Conservation (phyloP, 2,329 filamentous ascomycete species). For the Eutypa lata region DNA sequence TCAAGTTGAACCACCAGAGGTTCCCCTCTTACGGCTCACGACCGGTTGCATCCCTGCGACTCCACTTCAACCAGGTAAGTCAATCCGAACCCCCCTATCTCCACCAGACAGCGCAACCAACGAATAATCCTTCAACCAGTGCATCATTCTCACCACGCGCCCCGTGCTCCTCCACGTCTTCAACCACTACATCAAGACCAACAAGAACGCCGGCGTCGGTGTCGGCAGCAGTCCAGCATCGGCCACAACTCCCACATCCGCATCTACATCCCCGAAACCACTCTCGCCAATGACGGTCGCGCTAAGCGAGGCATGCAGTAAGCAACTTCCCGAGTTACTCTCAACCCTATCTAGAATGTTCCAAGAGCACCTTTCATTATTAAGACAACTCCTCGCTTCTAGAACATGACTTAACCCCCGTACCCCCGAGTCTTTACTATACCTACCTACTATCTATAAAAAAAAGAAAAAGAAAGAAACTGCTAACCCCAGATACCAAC, state of each 20-base stretch:
- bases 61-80: conserved; percentile 17
- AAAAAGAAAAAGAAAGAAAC: too few relatives aligned
- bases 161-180: conserved; percentile 16
- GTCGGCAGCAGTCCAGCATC: too few relatives aligned
- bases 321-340: too few relatives aligned
- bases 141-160: conserved; percentile 16
- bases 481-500: too few relatives aligned
- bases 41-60: conserved; percentile 13
- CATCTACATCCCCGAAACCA: not conserved
- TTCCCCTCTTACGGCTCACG: conserved; percentile 14
- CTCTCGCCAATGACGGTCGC: conserved; percentile 27
- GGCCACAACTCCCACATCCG: too few relatives aligned
- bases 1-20: conserved; percentile 24
- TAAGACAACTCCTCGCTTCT: too few relatives aligned
- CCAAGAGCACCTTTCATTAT: too few relatives aligned
- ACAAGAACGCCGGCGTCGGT: too few relatives aligned
- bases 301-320: conserved; percentile 27
- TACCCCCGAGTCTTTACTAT: too few relatives aligned
- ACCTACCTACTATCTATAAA: too few relatives aligned
- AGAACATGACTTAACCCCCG: too few relatives aligned
- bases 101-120: not conserved
- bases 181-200: conserved; percentile 10
- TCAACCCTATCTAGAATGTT: too few relatives aligned
- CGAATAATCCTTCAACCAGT: not conserved
- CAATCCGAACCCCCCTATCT: not conserved